A percentile compares a stretch with the other conserved stretches of the same genome.
Conservation (phyloP, 2,329 filamentous ascomycete genomes). For the Orbilia ellipsospora region DNA sequence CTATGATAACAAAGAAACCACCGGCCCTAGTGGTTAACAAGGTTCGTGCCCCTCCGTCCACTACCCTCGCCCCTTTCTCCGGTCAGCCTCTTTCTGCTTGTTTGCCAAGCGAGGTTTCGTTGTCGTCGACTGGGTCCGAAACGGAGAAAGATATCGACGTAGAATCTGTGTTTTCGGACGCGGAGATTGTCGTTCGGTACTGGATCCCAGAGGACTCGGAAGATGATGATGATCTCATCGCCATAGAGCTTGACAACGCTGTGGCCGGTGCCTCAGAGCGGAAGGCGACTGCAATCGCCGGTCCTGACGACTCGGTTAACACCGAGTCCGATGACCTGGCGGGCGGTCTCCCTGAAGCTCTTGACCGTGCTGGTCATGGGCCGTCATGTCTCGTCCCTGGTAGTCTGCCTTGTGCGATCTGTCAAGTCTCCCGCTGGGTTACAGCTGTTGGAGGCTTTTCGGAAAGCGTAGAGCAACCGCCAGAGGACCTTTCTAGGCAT, state of each 20-base stretch:
- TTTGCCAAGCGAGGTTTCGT: not conserved
- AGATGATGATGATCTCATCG: not conserved
- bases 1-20: not conserved
- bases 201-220: not conserved
- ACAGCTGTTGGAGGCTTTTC: slow-evolving; percentile 1
- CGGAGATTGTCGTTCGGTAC: not conserved
- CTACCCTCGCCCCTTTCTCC: not conserved
- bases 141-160: not conserved
- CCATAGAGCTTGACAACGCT: not conserved
- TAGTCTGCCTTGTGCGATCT: not conserved
- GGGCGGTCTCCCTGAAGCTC: not conserved
- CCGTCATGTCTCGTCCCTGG: not conserved
- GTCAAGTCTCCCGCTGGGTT: not conserved
- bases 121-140: not conserved
- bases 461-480: not conserved
- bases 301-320: not conserved
- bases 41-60: not conserved
- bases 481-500: not conserved
- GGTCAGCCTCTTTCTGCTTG: not conserved
- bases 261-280: not conserved
- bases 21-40: not conserved
- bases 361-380: not conserved
- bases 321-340: not conserved
- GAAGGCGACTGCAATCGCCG: not conserved
- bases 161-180: not conserved